These are phyloP conservation scores for Neodidymelliopsis sp. DNA, from an alignment of 2,329 filamentous ascomycete genomes.

Conservation along the genomic window DNA sequence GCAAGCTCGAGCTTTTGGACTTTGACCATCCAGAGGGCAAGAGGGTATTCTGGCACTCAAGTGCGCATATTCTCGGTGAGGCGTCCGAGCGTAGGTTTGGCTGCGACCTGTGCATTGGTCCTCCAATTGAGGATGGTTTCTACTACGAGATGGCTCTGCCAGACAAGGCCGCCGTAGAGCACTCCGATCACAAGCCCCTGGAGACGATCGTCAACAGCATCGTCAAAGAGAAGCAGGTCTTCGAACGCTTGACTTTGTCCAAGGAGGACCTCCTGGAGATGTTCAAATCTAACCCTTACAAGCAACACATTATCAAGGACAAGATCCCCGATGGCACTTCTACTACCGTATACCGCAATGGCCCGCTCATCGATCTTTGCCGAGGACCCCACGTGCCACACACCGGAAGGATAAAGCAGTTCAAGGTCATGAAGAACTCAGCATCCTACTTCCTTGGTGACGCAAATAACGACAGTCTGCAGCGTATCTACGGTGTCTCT, in stretches of 20 bases:
- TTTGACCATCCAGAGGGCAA: conserved; percentile 82
- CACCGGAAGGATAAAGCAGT: conserved; percentile 92
- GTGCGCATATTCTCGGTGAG: conserved; percentile 94
- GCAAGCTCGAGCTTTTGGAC: conserved; percentile 81
- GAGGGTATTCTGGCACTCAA: conserved; percentile 98
- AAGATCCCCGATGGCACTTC: conserved; percentile 87
- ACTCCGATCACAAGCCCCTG: conserved; percentile 82
- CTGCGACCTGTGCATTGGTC: conserved; percentile 91
- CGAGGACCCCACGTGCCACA: conserved; percentile 93
- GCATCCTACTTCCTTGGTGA: conserved; percentile 94
- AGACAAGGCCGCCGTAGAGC: conserved; percentile 73
- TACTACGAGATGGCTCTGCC: conserved; percentile 96
- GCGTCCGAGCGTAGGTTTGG: conserved; percentile 89
- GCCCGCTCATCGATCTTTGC: conserved; percentile 93
- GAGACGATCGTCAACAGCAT: conserved; percentile 82
- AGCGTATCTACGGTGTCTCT: conserved; percentile 95
- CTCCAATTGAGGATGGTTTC: conserved; percentile 89
- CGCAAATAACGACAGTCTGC: conserved; percentile 90
- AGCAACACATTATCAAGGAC: conserved; percentile 95
- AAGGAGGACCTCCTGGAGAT: conserved; percentile 94
- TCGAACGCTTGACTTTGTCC: conserved; percentile 85
- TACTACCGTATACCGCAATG: conserved; percentile 94
- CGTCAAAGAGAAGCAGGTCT: conserved; percentile 96
- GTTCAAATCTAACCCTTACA: conserved; percentile 98
- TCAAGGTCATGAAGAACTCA: conserved; percentile 88